Conservation (phyloP, 371 early-diverging fungal genomes). For the Mortierella sp. region DNA sequence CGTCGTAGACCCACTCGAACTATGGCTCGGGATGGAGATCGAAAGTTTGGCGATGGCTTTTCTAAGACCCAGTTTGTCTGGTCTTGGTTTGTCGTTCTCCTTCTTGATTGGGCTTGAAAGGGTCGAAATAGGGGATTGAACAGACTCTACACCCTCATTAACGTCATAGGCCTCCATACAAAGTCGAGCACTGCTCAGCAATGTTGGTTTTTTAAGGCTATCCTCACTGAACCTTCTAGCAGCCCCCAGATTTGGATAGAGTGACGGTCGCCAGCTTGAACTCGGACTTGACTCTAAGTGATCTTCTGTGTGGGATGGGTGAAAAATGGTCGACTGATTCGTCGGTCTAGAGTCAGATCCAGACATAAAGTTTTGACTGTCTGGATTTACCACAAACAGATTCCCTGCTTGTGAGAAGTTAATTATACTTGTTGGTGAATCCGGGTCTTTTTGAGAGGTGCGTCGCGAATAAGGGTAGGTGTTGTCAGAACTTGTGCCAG, state of each 20-base stretch:
- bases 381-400: conserved; percentile 51
- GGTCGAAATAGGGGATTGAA: conserved; percentile 13
- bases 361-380: conserved; percentile 6
- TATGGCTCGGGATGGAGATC: conserved; percentile 34
- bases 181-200: neutral
- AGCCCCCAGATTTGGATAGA: neutral
- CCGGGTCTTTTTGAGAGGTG: conserved; percentile 38
- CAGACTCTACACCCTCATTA: conserved; percentile 27
- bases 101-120: conserved; percentile 11
- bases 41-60: conserved; percentile 46
- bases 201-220: neutral
- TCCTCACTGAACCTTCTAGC: conserved; percentile 2
- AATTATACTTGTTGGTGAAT: conserved; percentile 45
- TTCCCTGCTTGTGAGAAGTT: conserved; percentile 45
- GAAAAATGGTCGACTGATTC: neutral
- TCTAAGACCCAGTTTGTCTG: conserved; percentile 30
- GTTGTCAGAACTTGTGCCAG: no score
- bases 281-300: neutral
- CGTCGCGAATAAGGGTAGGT: conserved; percentile 9
- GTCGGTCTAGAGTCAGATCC: conserved; percentile 7
- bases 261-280: neutral
- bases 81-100: conserved; percentile 21
- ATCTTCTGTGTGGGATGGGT: neutral
- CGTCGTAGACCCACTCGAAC: neutral
- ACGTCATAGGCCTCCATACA: neutral